phyloP scores from a whole-genome alignment of 2,329 filamentous ascomycete species.

The Phialophora tarda region DNA sequence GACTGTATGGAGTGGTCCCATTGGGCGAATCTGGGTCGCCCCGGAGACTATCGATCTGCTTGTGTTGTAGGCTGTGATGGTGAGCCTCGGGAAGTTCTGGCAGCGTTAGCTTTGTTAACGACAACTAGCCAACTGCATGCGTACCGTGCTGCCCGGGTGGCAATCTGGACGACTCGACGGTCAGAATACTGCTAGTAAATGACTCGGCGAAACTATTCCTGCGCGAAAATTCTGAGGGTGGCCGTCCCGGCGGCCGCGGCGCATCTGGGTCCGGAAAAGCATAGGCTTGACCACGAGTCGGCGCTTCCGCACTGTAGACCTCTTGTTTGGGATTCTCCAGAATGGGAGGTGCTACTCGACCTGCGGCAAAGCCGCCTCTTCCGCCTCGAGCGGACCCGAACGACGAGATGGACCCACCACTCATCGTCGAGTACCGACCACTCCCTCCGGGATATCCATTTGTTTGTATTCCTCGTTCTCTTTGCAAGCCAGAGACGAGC shows the following conservation, averaged over 20 bases:
- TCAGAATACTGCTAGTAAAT: conserved; percentile 54
- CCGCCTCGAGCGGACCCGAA: conserved; percentile 45
- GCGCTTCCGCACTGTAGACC: conserved; percentile 57
- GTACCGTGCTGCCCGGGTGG: conserved; percentile 56
- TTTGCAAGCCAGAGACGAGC: conserved; percentile 51
- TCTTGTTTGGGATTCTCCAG: conserved; percentile 56
- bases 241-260: conserved; percentile 43
- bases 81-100: conserved; percentile 55
- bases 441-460: conserved; percentile 48
- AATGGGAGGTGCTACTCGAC: conserved; percentile 56
- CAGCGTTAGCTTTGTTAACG: conserved; percentile 12
- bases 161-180: conserved; percentile 60
- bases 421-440: conserved; percentile 46
- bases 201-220: conserved; percentile 56
- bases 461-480: conserved; percentile 50
- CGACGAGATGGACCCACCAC: conserved; percentile 49
- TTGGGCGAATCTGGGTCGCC: conserved; percentile 52
- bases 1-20: conserved; percentile 54
- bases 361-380: conserved; percentile 52
- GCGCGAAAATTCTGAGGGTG: conserved; percentile 48
- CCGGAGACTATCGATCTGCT: conserved; percentile 55
- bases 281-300: conserved; percentile 57
- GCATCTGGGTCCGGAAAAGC: conserved; percentile 58
- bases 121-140: conserved; percentile 19
- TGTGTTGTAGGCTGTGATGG: conserved; percentile 56